A percentile compares a stretch with the other conserved stretches of the same genome.
These are phyloP conservation scores for Diaporthe helianthi DNA, from an alignment of 2,329 filamentous ascomycete genomes.

Conservation along the genomic window DNA sequence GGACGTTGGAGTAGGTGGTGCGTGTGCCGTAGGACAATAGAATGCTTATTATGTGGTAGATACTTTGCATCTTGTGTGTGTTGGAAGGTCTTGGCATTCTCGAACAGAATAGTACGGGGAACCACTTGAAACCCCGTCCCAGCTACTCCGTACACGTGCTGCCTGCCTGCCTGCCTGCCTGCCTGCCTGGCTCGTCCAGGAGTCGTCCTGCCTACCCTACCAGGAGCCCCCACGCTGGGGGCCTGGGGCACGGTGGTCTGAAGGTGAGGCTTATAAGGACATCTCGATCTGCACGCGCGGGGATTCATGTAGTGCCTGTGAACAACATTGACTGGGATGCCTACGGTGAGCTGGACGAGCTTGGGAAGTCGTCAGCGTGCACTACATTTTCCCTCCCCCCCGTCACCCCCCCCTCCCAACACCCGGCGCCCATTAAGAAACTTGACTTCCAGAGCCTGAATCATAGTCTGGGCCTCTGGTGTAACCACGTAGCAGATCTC, in stretches of 20 bases:
- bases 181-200: too few relatives aligned
- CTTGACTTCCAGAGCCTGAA: constrained; percentile 7
- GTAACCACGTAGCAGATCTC: constrained; percentile 22
- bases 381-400: background rate
- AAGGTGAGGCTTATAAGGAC: constrained; percentile 9
- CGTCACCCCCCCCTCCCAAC: constrained; percentile 4
- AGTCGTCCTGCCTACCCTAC: background rate
- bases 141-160: background rate
- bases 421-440: background rate
- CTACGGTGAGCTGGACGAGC: background rate
- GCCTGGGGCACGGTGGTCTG: background rate
- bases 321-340: background rate
- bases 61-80: background rate
- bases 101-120: background rate
- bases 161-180: too few relatives aligned
- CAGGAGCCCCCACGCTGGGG: background rate
- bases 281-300: constrained; percentile 10
- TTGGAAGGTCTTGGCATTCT: background rate
- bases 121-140: constrained; percentile 16
- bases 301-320: background rate
- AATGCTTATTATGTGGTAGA: background rate
- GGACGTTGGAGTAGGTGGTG: background rate
- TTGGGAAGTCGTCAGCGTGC: background rate
- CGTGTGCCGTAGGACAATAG: background rate
- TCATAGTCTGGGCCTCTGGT: constrained; percentile 17